Conservation (phyloP, 768 basidiomycete genomes). For the Suillus luteus region DNA sequence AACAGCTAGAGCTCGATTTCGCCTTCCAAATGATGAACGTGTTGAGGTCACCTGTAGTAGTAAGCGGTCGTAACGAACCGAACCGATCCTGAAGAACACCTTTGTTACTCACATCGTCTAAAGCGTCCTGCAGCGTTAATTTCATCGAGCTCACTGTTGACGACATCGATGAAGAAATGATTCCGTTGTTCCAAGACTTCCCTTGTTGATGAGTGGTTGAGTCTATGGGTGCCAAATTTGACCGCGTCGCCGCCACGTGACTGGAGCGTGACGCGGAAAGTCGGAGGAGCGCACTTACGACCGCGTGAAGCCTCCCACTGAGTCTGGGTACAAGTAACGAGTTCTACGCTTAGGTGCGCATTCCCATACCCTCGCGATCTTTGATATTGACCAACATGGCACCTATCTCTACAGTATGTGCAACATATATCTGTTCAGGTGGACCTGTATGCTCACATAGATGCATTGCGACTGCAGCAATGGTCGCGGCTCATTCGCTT, state of each 20-base stretch:
- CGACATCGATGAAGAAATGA: conserved; percentile 6
- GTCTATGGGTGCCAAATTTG: conserved; percentile 16
- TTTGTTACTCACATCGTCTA: conserved; percentile 62
- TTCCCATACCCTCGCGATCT: conserved; percentile 13
- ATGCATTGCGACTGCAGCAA: conserved; percentile 40
- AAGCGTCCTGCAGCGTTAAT: conserved; percentile 53
- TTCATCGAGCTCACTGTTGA: conserved; percentile 37
- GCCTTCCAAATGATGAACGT: conserved; percentile 52
- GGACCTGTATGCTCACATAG: conserved; percentile 16
- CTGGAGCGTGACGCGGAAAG: conserved; percentile 21
- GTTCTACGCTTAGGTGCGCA: conserved; percentile 12
- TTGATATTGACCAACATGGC: conserved; percentile 43
- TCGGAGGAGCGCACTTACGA: conserved; percentile 18
- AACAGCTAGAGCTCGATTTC: conserved; percentile 54
- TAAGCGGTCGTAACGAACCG: conserved; percentile 15
- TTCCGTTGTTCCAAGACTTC: background rate
- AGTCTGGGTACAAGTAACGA: conserved; percentile 1
- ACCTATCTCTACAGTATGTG: conserved; percentile 57
- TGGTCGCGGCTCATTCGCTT: conserved; percentile 87
- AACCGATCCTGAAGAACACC: background rate
- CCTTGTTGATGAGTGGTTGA: conserved; percentile 3
- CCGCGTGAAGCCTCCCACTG: conserved; percentile 10
- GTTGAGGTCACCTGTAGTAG: conserved; percentile 62
- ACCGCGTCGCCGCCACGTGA: conserved; percentile 35
- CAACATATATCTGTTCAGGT: background rate